These are phyloP conservation scores for Nicotiana undulata DNA, from an alignment of 257 asterid species.

Conservation along the genomic window DNA sequence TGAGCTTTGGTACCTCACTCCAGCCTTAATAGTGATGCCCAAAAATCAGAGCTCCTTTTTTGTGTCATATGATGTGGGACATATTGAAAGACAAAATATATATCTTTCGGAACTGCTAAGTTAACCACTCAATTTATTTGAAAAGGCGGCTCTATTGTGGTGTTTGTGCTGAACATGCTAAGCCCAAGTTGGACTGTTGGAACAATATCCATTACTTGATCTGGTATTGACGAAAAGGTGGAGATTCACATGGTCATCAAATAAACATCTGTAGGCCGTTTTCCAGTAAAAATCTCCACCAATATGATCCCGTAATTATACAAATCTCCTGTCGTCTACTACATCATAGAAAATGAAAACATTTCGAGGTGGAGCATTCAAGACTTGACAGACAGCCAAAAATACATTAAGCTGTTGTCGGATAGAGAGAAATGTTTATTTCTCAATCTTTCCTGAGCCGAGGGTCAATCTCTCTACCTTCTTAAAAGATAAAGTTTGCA, in stretches of 20 bases:
- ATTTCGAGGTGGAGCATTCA: too few species aligned
- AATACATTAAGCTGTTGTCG: too few species aligned
- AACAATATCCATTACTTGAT: constrained; percentile 11
- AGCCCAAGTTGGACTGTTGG: constrained; percentile 25
- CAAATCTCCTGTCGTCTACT: too few species aligned
- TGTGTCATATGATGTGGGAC: neutral
- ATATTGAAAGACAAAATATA: neutral
- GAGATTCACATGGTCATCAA: constrained; percentile 19
- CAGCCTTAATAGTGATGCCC: neutral
- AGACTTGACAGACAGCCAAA: too few species aligned
- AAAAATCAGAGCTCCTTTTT: neutral
- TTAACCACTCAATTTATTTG: neutral
- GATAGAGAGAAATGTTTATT: too few species aligned
- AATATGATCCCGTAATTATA: too few species aligned
- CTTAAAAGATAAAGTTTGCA: too few species aligned
- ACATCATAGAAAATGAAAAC: too few species aligned
- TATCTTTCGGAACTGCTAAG: neutral
- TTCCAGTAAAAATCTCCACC: too few species aligned
- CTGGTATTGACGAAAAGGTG: constrained; percentile 24
- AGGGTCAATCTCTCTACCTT: too few species aligned
- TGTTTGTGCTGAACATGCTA: constrained; percentile 24
- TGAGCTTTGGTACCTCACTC: neutral
- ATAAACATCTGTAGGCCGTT: constrained; percentile 15
- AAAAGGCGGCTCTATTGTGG: constrained; percentile 13
- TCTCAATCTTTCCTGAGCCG: too few species aligned